Base-by-base conservation (phyloP, 768 basidiomycete genomes). In the Lepiota venenata region DNA sequence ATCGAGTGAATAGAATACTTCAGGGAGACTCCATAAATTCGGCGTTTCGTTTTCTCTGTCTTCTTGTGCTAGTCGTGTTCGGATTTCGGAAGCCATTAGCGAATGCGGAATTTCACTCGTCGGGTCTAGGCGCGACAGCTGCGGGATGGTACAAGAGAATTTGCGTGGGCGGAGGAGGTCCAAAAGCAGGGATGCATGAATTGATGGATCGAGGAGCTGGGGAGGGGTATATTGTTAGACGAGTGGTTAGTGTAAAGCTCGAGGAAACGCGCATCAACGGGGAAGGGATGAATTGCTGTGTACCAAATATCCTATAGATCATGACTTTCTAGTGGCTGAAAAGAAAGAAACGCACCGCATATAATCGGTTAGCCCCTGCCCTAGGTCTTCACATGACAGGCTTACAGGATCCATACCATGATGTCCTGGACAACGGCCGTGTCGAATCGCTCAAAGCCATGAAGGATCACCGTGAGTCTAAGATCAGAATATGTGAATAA, bases 1-100 rank as follows among this genome's bases (percentile, higher is more conserved):
- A 93, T 18, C 89, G 77, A 45, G 72, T 73, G 71, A 93, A 90
- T 12, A 93, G 71, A 54, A 93, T 87, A 60, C 81, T 85, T 93
- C 91, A 0, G 89, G 85, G 39, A 88, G 75, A 43, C 79, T 72
- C 73, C 75, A 79, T 5, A 84, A 61, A 35, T 35, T n/a, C 14
- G 35, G 12, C 1, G 67, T 54, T 29, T 61, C 61, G 12, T 42
- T 50, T 21, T 6, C 25, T 20, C 37, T 35, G 3, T 21, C 32
- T 29, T 10, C 25, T 25, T 5, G 45, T 25, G 40, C 40, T 5
- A 40, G 20, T 21, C 32, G 43, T 4, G 51, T 27, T 50, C 38
- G 25, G 21, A 54, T 36, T 11, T 54, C 52, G 10, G 52, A 47
- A 39, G 47, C 52, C 22, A 44, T 54, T 29, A 45, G 52, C 35